Evolutionary conservation across 345 rosid species (phyloP).

Genomic region (Schrenkiella parvula): DNA sequence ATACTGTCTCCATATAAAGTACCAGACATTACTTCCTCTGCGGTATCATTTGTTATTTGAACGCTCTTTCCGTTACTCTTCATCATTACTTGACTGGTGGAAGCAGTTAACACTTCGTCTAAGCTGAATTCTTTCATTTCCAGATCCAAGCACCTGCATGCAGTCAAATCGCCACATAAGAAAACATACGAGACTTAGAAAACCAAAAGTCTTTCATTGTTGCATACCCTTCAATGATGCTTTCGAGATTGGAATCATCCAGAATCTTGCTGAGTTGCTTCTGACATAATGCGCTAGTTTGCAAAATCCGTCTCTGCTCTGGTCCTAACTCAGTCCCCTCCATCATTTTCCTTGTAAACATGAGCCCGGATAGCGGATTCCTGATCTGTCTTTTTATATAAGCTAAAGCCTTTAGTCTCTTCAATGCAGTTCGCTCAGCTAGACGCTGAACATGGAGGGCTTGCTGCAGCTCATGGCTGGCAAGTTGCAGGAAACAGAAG

Average conservation of each 20-base stretch:
- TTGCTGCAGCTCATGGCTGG: slow-evolving; percentile 88
- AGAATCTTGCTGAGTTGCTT: slow-evolving; percentile 75
- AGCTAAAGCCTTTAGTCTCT: slow-evolving; percentile 66
- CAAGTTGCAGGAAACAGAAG: slow-evolving; percentile 95
- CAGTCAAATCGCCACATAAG: slow-evolving; percentile 1
- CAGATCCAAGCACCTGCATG: slow-evolving; percentile 65
- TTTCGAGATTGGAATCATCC: slow-evolving; percentile 78
- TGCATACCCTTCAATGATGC: slow-evolving; percentile 77
- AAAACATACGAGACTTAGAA: background rate
- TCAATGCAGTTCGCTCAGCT: slow-evolving; percentile 75
- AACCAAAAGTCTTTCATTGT: background rate
- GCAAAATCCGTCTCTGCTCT: slow-evolving; percentile 65
- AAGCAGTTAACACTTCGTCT: slow-evolving; percentile 47
- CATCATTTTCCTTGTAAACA: slow-evolving; percentile 69
- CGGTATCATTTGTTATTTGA: slow-evolving; percentile 44
- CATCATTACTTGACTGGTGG: slow-evolving; percentile 70
- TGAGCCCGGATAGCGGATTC: slow-evolving; percentile 79
- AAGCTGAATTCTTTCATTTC: slow-evolving; percentile 76
- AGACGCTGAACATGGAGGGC: slow-evolving; percentile 83
- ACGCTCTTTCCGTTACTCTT: slow-evolving; percentile 61
- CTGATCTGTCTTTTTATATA: slow-evolving; percentile 77
- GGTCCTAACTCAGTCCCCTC: slow-evolving; percentile 67
- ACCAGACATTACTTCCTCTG: slow-evolving; percentile 49
- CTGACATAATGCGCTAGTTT: slow-evolving; percentile 79
- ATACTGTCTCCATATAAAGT: slow-evolving; percentile 74